Conservation (phyloP, 352 stramenopile genomes). For the Phytophthora boehmeriae region DNA sequence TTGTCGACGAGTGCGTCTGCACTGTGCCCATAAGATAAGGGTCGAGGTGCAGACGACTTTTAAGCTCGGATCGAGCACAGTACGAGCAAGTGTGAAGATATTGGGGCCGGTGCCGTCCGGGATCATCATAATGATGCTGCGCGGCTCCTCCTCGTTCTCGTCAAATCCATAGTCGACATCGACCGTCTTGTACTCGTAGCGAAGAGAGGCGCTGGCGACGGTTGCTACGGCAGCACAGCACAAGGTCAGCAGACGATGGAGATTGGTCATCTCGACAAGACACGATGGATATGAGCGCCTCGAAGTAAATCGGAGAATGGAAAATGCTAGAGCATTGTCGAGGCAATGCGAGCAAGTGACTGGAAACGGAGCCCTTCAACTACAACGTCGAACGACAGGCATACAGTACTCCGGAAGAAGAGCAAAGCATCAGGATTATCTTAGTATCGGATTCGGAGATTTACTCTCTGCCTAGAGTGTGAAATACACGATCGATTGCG, state of each 20-base stretch:
- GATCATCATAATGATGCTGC: conserved; percentile 80
- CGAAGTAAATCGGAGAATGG: conserved; percentile 10
- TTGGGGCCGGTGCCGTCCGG: conserved; percentile 69
- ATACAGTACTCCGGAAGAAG: too few relatives aligned
- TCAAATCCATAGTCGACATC: conserved; percentile 68
- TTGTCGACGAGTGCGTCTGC: conserved; percentile 67
- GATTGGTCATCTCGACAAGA: conserved; percentile 34
- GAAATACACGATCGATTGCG: too few relatives aligned
- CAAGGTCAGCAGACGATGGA: conserved; percentile 27
- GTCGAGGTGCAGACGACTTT: conserved; percentile 67
- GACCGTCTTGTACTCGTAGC: conserved; percentile 68
- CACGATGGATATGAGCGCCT: neutral
- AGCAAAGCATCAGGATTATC: too few relatives aligned
- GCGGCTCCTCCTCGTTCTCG: conserved; percentile 46
- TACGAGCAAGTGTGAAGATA: conserved; percentile 64
- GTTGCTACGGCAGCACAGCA: conserved; percentile 26
- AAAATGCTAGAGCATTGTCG: too few relatives aligned
- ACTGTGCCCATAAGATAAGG: conserved; percentile 57
- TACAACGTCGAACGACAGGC: too few relatives aligned
- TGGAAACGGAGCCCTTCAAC: conserved; percentile 3
- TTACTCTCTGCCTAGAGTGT: too few relatives aligned
- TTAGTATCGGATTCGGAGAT: too few relatives aligned
- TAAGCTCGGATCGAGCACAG: conserved; percentile 56
- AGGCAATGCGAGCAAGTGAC: too few relatives aligned
- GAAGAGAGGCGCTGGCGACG: conserved; percentile 28